phyloP scores from a whole-genome alignment of 2,329 filamentous ascomycete species.

The Lasiodiplodia sp. region DNA sequence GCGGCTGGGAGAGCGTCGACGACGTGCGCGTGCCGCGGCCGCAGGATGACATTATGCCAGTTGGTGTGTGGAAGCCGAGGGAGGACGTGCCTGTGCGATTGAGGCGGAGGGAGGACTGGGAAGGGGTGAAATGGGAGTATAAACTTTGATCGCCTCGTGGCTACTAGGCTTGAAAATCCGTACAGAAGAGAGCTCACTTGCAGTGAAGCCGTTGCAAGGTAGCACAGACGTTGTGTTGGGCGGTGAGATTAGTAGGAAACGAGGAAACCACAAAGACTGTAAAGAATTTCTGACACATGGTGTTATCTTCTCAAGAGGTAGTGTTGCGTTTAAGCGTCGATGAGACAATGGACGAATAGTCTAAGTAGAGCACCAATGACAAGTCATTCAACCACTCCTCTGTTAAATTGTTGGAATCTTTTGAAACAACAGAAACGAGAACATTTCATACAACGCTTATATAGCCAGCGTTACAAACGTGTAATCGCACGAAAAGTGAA shows the following conservation, averaged over 20 bases:
- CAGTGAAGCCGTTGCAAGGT: too few species aligned
- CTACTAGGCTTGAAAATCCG: too few species aligned
- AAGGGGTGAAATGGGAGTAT: slow-evolving; percentile 12
- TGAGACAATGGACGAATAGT: background rate
- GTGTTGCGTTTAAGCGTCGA: background rate
- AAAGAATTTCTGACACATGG: too few species aligned
- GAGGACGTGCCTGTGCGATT: slow-evolving; percentile 1
- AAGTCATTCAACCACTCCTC: too few species aligned
- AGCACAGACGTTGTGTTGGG: too few species aligned
- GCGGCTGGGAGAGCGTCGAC: background rate
- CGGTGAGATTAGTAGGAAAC: too few species aligned
- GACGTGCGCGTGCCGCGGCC: background rate
- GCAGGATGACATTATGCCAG: slow-evolving; percentile 1
- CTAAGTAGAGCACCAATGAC: background rate
- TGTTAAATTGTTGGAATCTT: background rate
- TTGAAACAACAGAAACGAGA: too few species aligned
- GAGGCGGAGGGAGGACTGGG: slow-evolving; percentile 11
- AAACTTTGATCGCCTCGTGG: background rate
- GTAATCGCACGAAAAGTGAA: too few species aligned
- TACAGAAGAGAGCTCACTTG: too few species aligned
- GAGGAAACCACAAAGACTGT: too few species aligned
- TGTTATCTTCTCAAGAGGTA: background rate
- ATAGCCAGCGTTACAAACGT: too few species aligned
- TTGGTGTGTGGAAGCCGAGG: slow-evolving; percentile 1
- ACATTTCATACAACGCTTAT: background rate